phyloP scores from a whole-genome alignment of 108 stramenopile genomes.

The Seminavis robusta region DNA sequence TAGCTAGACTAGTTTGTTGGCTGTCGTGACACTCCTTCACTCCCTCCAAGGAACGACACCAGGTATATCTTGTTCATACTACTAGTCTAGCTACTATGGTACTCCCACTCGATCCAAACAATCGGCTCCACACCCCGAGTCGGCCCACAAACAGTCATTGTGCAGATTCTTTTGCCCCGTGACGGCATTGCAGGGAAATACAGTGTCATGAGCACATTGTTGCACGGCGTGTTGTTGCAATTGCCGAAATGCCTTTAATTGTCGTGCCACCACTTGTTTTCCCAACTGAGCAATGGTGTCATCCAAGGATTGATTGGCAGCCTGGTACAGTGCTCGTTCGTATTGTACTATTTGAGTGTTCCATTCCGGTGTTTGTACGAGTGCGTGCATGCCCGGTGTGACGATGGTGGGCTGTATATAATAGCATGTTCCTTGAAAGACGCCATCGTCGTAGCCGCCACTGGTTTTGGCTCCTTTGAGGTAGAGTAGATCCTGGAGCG shows the following conservation, averaged over 20 bases:
- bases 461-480: slow-evolving; percentile 4
- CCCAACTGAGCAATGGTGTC: slow-evolving; percentile 12
- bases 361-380: slow-evolving; percentile 7
- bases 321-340: slow-evolving; percentile 7
- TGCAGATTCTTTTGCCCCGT: too few relatives aligned
- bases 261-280: not conserved
- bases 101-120: slow-evolving; percentile 42
- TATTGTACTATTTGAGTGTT: not conserved
- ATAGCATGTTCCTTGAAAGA: slow-evolving; percentile 4
- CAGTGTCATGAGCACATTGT: too few relatives aligned
- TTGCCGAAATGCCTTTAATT: too few relatives aligned
- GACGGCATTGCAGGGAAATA: too few relatives aligned
- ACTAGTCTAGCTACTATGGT: too few relatives aligned
- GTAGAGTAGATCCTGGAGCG: slow-evolving; percentile 2
- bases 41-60: too few relatives aligned
- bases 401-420: slow-evolving; percentile 15
- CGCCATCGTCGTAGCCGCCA: slow-evolving; percentile 26
- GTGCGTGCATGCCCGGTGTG: slow-evolving; percentile 12
- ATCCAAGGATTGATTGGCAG: slow-evolving; percentile 7
- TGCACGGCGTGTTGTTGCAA: too few relatives aligned
- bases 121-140: slow-evolving; percentile 44
- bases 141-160: slow-evolving; percentile 30
- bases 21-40: too few relatives aligned
- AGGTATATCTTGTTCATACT: too few relatives aligned
- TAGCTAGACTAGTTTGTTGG: too few relatives aligned